Conservation (phyloP, 306 rosid genomes). For the Trichosanthes cucumerina region DNA sequence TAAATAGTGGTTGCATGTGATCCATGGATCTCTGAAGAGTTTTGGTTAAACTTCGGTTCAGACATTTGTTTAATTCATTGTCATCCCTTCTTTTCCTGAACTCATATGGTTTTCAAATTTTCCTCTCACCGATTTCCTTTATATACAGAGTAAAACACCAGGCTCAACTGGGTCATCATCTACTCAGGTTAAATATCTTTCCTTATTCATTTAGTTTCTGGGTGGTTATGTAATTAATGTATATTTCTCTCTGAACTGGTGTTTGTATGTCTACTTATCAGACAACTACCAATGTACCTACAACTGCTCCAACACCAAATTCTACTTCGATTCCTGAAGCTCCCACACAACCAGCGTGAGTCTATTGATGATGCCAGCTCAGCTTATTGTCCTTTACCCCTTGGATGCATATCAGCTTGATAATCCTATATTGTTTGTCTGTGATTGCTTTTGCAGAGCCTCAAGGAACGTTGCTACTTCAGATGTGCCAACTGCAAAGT, state of each 20-base stretch:
- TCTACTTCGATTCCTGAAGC: constrained; percentile 29
- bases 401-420: not conserved
- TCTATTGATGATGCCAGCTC: constrained; percentile 13
- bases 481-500: constrained; percentile 1
- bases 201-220: constrained; percentile 4
- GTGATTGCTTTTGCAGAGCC: not conserved
- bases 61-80: not conserved
- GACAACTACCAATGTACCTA: constrained; percentile 34
- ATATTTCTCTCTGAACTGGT: constrained; percentile 1
- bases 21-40: not conserved
- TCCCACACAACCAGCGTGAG: constrained; percentile 52
- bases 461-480: not conserved
- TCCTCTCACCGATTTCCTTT: not conserved
- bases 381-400: not conserved
- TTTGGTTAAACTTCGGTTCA: not conserved
- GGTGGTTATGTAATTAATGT: not conserved
- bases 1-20: not conserved
- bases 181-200: constrained; percentile 42
- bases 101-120: not conserved
- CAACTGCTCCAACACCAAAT: constrained; percentile 23
- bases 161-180: constrained; percentile 61
- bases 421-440: not conserved
- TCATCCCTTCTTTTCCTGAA: not conserved
- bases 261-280: not conserved
- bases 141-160: constrained; percentile 51